Evolutionary conservation across 495 filamentous ascomycete species (phyloP).

Genomic region (Xylaria palmicola): DNA sequence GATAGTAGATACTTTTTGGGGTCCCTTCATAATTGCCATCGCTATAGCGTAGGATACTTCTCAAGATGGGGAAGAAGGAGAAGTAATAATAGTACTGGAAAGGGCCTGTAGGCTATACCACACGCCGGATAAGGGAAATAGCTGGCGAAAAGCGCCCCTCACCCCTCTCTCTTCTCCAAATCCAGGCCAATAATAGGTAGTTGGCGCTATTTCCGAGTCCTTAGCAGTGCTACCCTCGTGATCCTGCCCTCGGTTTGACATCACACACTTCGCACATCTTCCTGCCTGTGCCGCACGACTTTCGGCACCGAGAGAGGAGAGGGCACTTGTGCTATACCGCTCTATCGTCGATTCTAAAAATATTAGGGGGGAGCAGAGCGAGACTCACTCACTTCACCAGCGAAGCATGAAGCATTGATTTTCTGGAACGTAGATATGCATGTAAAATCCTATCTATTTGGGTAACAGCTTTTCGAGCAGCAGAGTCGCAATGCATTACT

Average conservation of each 20-base stretch:
- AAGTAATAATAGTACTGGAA: no score
- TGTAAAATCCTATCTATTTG: no score
- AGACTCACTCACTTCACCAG: neutral
- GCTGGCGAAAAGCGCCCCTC: neutral
- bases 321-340: constrained; percentile 7
- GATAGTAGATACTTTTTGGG: no score
- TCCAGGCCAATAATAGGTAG: constrained; percentile 8
- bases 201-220: neutral
- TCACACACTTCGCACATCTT: constrained; percentile 10
- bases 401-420: neutral
- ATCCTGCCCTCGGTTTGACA: neutral
- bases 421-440: no score
- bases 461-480: no score
- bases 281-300: constrained; percentile 1
- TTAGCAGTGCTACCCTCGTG: constrained; percentile 6
- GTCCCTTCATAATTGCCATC: no score
- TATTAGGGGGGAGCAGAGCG: neutral
- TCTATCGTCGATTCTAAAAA: neutral
- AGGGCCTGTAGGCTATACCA: no score
- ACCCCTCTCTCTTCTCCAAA: no score
- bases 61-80: no score
- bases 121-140: neutral
- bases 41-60: constrained; percentile 10
- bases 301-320: constrained; percentile 12
- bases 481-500: constrained; percentile 5